A percentile compares a stretch with the other conserved stretches of the same genome.
Evolutionary conservation across 2,329 filamentous ascomycete genomes (phyloP).

Genomic region (Pleoardoris graminearum): DNA sequence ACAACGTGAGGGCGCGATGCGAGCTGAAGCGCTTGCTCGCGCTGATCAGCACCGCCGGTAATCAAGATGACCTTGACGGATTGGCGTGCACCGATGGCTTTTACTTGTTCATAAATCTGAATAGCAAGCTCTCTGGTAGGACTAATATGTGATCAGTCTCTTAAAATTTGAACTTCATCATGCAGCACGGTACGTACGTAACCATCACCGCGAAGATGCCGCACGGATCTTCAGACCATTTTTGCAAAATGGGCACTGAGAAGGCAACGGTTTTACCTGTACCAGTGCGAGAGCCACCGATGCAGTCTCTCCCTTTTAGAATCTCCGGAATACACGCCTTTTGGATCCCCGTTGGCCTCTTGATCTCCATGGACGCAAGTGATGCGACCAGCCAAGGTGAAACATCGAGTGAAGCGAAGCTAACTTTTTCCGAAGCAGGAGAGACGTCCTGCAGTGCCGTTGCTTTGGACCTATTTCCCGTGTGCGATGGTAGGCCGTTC

Average conservation of each 20-base stretch:
- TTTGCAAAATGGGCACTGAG: slow-evolving; percentile 89
- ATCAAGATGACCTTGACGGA: slow-evolving; percentile 86
- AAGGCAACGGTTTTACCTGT: slow-evolving; percentile 98
- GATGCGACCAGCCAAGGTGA: slow-evolving; percentile 87
- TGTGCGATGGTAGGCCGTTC: slow-evolving; percentile 7
- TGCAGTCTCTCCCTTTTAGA: slow-evolving; percentile 83
- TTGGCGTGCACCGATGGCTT: slow-evolving; percentile 86
- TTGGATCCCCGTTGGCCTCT: slow-evolving; percentile 87
- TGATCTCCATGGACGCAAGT: slow-evolving; percentile 77
- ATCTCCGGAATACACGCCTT: slow-evolving; percentile 92
- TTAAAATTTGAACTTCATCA: not conserved
- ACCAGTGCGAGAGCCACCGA: slow-evolving; percentile 91
- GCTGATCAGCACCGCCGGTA: slow-evolving; percentile 92
- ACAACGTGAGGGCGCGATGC: slow-evolving; percentile 84
- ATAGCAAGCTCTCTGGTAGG: slow-evolving; percentile 77
- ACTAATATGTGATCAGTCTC: slow-evolving; percentile 15
- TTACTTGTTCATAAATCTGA: slow-evolving; percentile 95
- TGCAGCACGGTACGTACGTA: slow-evolving; percentile 64
- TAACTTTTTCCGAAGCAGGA: slow-evolving; percentile 52
- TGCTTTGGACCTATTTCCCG: slow-evolving; percentile 8
- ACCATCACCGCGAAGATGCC: slow-evolving; percentile 89
- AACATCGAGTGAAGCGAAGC: slow-evolving; percentile 73
- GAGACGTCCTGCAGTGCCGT: slow-evolving; percentile 7
- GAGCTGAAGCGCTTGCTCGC: slow-evolving; percentile 82
- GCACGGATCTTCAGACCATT: slow-evolving; percentile 88